phyloP scores from a whole-genome alignment of 2,329 filamentous ascomycete species.

The Ceratocystis albifundus region DNA sequence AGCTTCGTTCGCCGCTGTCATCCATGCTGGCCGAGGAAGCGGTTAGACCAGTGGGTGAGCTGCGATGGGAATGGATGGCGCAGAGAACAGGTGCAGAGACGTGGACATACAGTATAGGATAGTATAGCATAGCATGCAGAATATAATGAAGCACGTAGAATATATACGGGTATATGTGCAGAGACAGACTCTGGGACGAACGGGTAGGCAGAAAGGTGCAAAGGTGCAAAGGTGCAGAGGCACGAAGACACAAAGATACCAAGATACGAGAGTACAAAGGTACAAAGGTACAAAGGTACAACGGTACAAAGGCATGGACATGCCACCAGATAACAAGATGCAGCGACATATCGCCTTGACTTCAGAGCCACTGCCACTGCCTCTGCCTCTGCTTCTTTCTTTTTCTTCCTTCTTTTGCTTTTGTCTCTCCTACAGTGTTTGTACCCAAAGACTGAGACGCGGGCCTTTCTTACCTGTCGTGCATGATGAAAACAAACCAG shows the following conservation, averaged over 20 bases:
- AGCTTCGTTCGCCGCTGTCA: constrained; percentile 9
- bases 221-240: neutral
- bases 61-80: neutral
- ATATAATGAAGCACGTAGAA: neutral
- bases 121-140: neutral
- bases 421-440: too few relatives aligned
- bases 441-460: too few relatives aligned
- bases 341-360: too few relatives aligned
- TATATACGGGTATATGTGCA: neutral
- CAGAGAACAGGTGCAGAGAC: neutral
- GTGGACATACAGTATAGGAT: neutral
- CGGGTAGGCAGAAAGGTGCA: neutral
- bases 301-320: neutral
- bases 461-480: too few relatives aligned
- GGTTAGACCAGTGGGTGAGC: neutral
- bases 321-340: neutral
- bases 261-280: neutral
- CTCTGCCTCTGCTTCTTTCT: too few relatives aligned
- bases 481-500: too few relatives aligned
- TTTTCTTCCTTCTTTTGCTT: too few relatives aligned
- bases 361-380: too few relatives aligned
- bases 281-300: neutral
- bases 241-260: neutral
- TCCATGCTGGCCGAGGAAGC: constrained; percentile 8
- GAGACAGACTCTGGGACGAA: neutral